Percentiles rank a stretch among this genome's conserved stretches.
Evolutionary conservation across 768 basidiomycete genomes (phyloP).

Genomic region (Daedaleopsis sinensis): DNA sequence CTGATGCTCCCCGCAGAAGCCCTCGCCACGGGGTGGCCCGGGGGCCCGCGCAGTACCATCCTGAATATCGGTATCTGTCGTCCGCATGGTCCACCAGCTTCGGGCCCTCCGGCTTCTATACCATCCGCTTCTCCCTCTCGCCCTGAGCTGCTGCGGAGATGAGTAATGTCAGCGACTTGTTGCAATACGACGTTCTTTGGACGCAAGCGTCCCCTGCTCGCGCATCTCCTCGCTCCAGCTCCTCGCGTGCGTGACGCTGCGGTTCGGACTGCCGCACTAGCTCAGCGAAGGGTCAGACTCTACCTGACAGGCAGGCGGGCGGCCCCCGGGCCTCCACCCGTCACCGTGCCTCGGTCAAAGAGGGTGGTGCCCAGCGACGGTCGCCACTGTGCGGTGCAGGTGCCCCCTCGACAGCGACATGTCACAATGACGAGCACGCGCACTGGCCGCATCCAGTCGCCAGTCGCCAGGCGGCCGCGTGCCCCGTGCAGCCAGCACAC

Average conservation of each 20-base stretch:
- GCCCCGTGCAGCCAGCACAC: neutral
- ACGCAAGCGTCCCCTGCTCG: neutral
- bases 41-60: constrained; percentile 15
- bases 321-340: too few relatives aligned
- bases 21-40: constrained; percentile 20
- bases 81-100: constrained; percentile 25
- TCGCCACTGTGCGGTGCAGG: neutral
- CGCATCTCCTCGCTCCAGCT: neutral
- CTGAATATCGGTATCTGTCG: constrained; percentile 26
- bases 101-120: constrained; percentile 26
- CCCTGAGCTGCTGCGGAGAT: constrained; percentile 25
- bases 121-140: constrained; percentile 18
- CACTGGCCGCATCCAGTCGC: constrained; percentile 8
- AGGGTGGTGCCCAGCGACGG: neutral
- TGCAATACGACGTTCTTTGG: constrained; percentile 4
- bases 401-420: neutral
- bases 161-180: constrained; percentile 14
- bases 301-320: neutral
- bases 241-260: neutral
- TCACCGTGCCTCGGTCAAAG: neutral
- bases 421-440: neutral
- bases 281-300: neutral
- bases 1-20: constrained; percentile 27
- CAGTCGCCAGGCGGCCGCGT: constrained; percentile 1
- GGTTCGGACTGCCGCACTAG: neutral